phyloP scores from a whole-genome alignment of 768 basidiomycete species.

The Phaeotremella fagi region DNA sequence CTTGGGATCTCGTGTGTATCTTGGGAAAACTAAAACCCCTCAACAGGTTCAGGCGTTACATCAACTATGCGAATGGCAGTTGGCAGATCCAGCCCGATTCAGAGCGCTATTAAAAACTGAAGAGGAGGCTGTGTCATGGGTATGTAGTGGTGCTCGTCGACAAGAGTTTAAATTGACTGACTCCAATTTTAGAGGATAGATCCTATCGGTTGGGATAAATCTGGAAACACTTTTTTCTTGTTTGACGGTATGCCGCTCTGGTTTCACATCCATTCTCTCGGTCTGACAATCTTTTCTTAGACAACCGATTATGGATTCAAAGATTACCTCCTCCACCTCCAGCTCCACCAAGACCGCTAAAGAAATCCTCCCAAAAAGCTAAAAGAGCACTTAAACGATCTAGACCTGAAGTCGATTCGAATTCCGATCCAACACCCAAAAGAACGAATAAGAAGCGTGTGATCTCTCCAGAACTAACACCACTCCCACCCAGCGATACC shows the following conservation, averaged over 20 bases:
- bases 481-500: constrained; percentile 9
- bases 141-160: constrained; percentile 7
- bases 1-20: no score
- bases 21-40: not conserved
- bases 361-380: constrained; percentile 35
- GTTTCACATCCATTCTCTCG: not conserved
- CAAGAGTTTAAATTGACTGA: not conserved
- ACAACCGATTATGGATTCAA: constrained; percentile 48
- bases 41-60: constrained; percentile 43
- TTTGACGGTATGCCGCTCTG: constrained; percentile 44
- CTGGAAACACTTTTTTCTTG: constrained; percentile 47
- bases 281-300: constrained; percentile 10
- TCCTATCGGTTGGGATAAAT: constrained; percentile 48
- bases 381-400: constrained; percentile 26
- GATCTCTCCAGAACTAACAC: constrained; percentile 16
- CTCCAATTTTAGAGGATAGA: constrained; percentile 42
- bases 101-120: constrained; percentile 41
- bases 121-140: constrained; percentile 43
- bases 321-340: constrained; percentile 31
- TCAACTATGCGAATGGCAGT: constrained; percentile 49
- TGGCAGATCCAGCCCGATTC: constrained; percentile 45
- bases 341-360: constrained; percentile 33
- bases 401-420: constrained; percentile 1
- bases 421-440: constrained; percentile 1
- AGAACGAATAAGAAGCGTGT: constrained; percentile 21